phyloP scores from a whole-genome alignment of 2,329 filamentous ascomycete genomes.

The Clarireedia hainanense region DNA sequence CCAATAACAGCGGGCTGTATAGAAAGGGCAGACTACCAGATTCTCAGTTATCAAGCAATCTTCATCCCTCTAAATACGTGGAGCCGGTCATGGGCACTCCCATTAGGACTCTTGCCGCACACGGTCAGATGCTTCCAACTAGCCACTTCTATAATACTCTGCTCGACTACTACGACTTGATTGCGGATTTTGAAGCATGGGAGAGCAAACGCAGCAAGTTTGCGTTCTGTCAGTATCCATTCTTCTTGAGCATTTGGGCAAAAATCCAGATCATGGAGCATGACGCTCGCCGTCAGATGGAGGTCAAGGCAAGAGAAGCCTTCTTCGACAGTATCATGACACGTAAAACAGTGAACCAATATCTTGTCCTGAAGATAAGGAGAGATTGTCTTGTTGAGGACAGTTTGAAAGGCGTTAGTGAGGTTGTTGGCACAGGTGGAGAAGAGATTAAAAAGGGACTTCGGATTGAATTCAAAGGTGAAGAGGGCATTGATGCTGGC shows the following conservation, averaged over 20 bases:
- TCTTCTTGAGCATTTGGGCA: constrained; percentile 83
- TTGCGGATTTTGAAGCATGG: constrained; percentile 83
- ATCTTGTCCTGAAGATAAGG: constrained; percentile 68
- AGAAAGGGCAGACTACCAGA: constrained; percentile 31
- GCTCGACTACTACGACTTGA: constrained; percentile 77
- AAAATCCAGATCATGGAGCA: constrained; percentile 88
- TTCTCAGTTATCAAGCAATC: constrained; percentile 31
- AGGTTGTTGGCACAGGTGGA: constrained; percentile 70
- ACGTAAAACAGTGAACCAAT: constrained; percentile 64
- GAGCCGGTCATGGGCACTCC: constrained; percentile 4
- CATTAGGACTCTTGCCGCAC: constrained; percentile 32
- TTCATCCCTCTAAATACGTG: constrained; percentile 2
- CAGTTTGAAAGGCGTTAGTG: constrained; percentile 75
- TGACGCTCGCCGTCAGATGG: constrained; percentile 84
- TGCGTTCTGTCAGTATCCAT: constrained; percentile 86
- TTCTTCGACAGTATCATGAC: constrained; percentile 86
- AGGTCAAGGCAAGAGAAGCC: constrained; percentile 76
- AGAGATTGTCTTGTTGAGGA: constrained; percentile 84
- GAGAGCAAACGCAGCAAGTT: constrained; percentile 68
- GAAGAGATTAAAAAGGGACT: constrained; percentile 89
- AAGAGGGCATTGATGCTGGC: constrained; percentile 87
- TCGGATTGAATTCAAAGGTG: constrained; percentile 75
- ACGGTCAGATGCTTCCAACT: constrained; percentile 65
- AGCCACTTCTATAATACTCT: constrained; percentile 84
- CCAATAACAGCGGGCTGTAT: constrained; percentile 54